Percentiles rank a stretch among this genome's conserved stretches.
phyloP scores from a whole-genome alignment of 345 rosid genomes.

The Hevea brasiliensis region DNA sequence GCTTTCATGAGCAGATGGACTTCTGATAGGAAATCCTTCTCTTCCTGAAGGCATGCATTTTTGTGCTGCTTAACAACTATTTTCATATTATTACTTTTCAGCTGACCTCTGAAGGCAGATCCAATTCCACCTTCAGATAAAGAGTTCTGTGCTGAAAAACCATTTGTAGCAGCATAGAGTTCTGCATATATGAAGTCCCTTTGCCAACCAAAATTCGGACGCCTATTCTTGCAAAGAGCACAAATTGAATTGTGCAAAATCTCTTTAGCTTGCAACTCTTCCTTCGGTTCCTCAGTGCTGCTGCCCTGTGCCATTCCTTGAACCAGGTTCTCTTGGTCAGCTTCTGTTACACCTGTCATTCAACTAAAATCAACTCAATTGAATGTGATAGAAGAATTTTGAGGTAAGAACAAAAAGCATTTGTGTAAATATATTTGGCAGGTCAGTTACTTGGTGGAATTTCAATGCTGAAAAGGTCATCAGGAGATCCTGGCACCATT shows the following conservation, averaged over 20 bases:
- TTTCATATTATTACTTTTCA: constrained; percentile 22
- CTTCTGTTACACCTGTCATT: constrained; percentile 12
- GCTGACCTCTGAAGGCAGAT: constrained; percentile 24
- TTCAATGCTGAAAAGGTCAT: constrained; percentile 45
- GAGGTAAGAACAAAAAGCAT: not conserved
- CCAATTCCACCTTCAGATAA: constrained; percentile 17
- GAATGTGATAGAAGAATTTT: not conserved
- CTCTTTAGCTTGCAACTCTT: constrained; percentile 11
- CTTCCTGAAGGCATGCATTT: constrained; percentile 4
- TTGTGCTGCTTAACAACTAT: constrained; percentile 21
- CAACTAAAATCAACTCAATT: not conserved
- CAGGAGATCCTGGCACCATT: constrained; percentile 31
- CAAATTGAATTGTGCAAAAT: constrained; percentile 24
- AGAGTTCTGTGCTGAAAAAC: constrained; percentile 33
- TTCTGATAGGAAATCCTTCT: constrained; percentile 22
- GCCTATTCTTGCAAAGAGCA: constrained; percentile 26
- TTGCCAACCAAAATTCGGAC: constrained; percentile 14
- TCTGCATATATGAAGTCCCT: constrained; percentile 30
- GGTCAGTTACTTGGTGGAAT: constrained; percentile 27
- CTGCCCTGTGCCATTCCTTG: constrained; percentile 8
- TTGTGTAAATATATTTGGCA: not conserved
- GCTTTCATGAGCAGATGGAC: constrained; percentile 23
- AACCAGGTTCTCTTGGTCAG: constrained; percentile 6
- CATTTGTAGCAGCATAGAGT: constrained; percentile 39
- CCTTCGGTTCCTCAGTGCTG: constrained; percentile 4